Evolutionary conservation across 257 asterid species (phyloP), one percentile per base, ranked within the genome.

Genomic region (Agastache rugosa): DNA sequence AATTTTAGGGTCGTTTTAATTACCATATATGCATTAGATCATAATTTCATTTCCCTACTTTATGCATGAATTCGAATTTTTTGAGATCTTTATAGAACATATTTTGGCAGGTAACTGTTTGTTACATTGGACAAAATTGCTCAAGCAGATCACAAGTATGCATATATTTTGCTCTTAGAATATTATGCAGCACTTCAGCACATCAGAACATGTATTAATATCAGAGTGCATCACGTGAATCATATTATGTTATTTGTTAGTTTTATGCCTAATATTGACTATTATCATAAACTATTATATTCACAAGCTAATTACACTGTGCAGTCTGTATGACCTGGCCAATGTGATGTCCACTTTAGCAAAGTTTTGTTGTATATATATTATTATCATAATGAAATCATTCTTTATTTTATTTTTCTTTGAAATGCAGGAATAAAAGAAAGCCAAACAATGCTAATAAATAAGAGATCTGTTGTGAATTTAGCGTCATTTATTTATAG

Each of bases 181-280:
- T 92, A 95, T 85, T 95, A 95, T 83, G 99, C 99, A 10, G 93
- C 98, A 71, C 90, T 95, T n/a, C n/a, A n/a, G n/a, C n/a, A n/a
- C n/a, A n/a, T 79, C 99, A 95, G 82, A 95, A 95, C 86, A 92
- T 97, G 99, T 92, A 87, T 16, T 37, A n/a, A 61, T 59, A 51
- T 65, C 63, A 66, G 59, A 64, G 56, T 48, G 65, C 61, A 22
- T 69, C 22, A 67, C 62, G 8, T 56, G 59, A 56, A 58, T 56
- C 16, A 53, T 69, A 37, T 53, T 63, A 54, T 60, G 59, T 6
- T 47, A 20, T 48, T 58, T 37, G 19, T 44, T 72, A 12, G 45
- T 17, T 48, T 10, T 50, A 9, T 65, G 60, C 47, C 29, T 25
- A 20, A 61, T 44, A 14, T 6, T 55, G 45, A 54, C 61, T 62